Conservation (phyloP, 2,329 filamentous ascomycete genomes). For the Curvularia lunata region DNA sequence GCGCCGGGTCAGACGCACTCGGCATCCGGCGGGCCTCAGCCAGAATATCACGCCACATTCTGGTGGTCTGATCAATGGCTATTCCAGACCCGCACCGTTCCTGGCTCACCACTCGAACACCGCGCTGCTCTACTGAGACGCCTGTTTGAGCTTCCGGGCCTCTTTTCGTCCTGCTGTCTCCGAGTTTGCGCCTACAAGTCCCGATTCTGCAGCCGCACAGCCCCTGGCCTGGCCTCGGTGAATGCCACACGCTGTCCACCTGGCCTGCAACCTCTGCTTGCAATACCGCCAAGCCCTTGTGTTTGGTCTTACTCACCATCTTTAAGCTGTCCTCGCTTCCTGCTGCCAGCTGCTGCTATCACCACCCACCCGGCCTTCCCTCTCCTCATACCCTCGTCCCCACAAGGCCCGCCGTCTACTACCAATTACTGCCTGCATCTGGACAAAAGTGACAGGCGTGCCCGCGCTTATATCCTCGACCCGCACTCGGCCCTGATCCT, state of each 20-base stretch:
- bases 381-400: constrained; percentile 5
- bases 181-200: constrained; percentile 20
- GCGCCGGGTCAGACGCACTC: constrained; percentile 12
- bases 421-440: constrained; percentile 6
- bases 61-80: constrained; percentile 40
- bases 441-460: constrained; percentile 17
- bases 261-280: constrained; percentile 13
- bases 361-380: background rate
- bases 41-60: constrained; percentile 43
- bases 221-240: constrained; percentile 12
- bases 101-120: constrained; percentile 9
- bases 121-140: constrained; percentile 21
- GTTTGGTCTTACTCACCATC: constrained; percentile 24
- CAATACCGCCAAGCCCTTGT: constrained; percentile 25
- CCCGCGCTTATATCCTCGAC: constrained; percentile 36
- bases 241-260: background rate
- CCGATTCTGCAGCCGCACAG: constrained; percentile 15
- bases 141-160: constrained; percentile 21
- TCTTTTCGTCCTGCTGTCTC: constrained; percentile 3
- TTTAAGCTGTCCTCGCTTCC: constrained; percentile 26
- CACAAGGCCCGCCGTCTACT: constrained; percentile 1
- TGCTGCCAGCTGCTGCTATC: constrained; percentile 5
- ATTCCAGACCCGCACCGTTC: constrained; percentile 16
- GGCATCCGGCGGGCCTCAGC: constrained; percentile 18
- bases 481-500: constrained; percentile 25